Base-by-base conservation (phyloP, 345 rosid species). In the Syzygium aqueum region DNA sequence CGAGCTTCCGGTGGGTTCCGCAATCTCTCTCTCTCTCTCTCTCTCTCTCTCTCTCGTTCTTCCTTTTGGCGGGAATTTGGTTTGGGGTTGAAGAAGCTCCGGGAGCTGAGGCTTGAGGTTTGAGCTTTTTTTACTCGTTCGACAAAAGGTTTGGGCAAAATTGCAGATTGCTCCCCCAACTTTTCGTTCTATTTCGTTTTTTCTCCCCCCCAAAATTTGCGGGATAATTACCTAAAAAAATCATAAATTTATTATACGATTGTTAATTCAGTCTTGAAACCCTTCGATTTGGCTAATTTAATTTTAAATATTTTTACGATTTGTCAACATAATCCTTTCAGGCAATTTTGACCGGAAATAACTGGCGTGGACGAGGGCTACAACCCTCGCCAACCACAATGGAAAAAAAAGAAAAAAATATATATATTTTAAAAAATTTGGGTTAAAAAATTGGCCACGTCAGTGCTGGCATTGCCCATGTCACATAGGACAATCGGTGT, bases 381-480 rank as follows among this genome's bases (percentile, higher is more conserved):
- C n/a, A n/a, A n/a, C 56, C 56, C 56, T 8, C 57, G 7, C 3
- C 0, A 1, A 1, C 7, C 9, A 53, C 56, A 53, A 53, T 37
- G 40, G 40, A 37, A 37, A 37, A 51, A 3, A 51, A 2, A 51
- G 14, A 51, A 51, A 51, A n/a, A n/a, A n/a, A n/a, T n/a, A n/a
- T n/a, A n/a, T n/a, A n/a, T n/a, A n/a, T n/a, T 53, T 2, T 37
- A 37, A 53, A 19, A 53, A 6, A 19, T 17, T 53, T 7, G 11
- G 3, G 52, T 13, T 51, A 51, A 51, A 51, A 54, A 21, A 54
- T 54, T 54, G 11, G 21, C 11, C 2, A 7, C 3, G 3, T 54
- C 2, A 21, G 2, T 21, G 4, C 22, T 21, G 4, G 11, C 22
- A 8, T 0, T 1, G 2, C 0, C 0, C 0, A 0, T 21, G 57